Percentiles rank a stretch among this genome's conserved stretches.
phyloP scores from a whole-genome alignment of 257 asterid genomes.

The Primulina huaijiensis region DNA sequence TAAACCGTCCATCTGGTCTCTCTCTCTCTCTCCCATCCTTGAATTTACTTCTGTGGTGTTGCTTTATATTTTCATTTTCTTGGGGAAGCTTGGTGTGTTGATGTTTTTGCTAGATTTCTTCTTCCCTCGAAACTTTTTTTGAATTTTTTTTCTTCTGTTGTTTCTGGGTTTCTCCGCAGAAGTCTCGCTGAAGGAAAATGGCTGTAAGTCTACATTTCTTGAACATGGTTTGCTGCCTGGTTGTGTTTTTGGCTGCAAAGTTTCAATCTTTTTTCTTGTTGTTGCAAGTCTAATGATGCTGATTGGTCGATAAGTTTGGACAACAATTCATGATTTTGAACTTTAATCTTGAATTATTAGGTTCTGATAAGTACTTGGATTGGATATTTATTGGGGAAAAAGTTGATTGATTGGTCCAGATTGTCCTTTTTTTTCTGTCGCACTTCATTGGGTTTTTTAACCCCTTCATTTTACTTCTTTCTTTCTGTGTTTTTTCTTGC shows the following conservation, averaged over 20 bases:
- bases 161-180: neutral
- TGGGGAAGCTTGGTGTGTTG: neutral
- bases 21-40: neutral
- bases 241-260: neutral
- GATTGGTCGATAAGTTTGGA: neutral
- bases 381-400: neutral
- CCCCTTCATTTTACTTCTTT: neutral
- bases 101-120: neutral
- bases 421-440: neutral
- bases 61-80: neutral
- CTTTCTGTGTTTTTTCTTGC: neutral
- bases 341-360: neutral
- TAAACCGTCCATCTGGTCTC: too few species aligned
- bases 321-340: neutral
- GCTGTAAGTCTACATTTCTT: slow-evolving; percentile 12
- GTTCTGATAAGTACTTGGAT: neutral
- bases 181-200: neutral
- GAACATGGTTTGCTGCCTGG: neutral
- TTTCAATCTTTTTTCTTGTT: neutral
- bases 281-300: neutral
- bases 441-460: neutral
- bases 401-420: neutral
- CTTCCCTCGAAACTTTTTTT: neutral
- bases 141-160: neutral
- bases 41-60: neutral